Evolutionary conservation across 2,329 filamentous ascomycete species (phyloP).

Genomic region (Lasiodiplodia citricola): DNA sequence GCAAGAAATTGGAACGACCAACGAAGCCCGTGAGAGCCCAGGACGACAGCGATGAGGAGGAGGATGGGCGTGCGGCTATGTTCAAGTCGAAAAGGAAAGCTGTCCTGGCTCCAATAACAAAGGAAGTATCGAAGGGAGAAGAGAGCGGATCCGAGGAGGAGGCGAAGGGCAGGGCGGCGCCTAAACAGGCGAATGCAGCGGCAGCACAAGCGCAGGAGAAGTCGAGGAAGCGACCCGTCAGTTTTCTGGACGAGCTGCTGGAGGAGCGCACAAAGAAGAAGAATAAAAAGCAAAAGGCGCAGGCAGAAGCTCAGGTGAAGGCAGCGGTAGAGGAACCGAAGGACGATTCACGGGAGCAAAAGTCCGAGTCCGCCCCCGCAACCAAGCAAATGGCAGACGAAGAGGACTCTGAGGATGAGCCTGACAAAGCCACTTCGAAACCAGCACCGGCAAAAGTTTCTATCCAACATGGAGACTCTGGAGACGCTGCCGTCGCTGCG

Average conservation of each 20-base stretch:
- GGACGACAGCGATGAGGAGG: constrained; percentile 47
- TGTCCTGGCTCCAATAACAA: constrained; percentile 26
- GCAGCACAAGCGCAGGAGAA: not conserved
- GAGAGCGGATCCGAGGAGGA: constrained; percentile 29
- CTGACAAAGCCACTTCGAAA: not conserved
- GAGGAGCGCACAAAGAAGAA: constrained; percentile 57
- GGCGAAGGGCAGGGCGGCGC: constrained; percentile 24
- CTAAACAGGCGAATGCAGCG: not conserved
- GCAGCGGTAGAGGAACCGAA: not conserved
- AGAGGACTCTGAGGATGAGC: not conserved
- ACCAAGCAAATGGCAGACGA: not conserved
- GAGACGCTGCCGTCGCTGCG: not conserved
- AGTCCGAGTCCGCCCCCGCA: not conserved
- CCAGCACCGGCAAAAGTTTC: not conserved
- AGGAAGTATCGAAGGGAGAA: constrained; percentile 27
- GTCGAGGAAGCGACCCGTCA: constrained; percentile 36
- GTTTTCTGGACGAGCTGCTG: constrained; percentile 62
- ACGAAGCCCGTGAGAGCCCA: constrained; percentile 28
- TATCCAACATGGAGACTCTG: not conserved
- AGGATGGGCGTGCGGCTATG: constrained; percentile 42
- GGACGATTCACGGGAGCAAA: not conserved
- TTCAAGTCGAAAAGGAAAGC: constrained; percentile 41
- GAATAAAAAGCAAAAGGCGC: constrained; percentile 39
- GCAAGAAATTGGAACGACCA: constrained; percentile 12
- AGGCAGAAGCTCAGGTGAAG: not conserved